Base-by-base conservation (phyloP, 2,329 filamentous ascomycete species). In the Rhexocercosporidium sp. region DNA sequence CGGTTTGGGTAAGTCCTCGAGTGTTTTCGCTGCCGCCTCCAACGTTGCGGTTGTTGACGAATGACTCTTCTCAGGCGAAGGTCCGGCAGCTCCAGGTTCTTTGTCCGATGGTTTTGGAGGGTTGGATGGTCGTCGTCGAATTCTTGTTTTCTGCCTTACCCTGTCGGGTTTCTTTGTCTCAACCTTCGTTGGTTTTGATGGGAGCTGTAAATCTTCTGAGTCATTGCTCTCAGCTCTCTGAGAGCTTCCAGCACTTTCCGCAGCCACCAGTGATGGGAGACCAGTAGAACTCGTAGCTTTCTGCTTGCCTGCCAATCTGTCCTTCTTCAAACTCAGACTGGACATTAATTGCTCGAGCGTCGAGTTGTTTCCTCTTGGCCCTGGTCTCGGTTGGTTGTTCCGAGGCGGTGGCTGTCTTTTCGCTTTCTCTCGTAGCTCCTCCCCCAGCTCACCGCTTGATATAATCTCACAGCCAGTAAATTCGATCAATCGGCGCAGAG, bases 391-490 rank as follows among this genome's bases (percentile, higher is more conserved):
- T 39, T 68, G 66, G 62, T 47, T 68, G 62, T 62, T 67, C 46
- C 66, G 65, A 59, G 68, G 65, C 31, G 66, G 39, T 66, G 70
- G 61, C 29, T 65, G 65, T 29, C 59, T 51, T 64, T 54, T 66
- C 51, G 61, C 62, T 66, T 74, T 72, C 69, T 71, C 68, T 61
- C 71, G 64, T 41, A 74, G 44, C 25, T 74, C 67, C 22, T 69
- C 54, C 49, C 75, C 72, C 16, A 77, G 67, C 25, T 75, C 74
- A 37, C 64, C 57, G 57, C 75, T 76, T 20, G 31, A 76, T 34
- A 75, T 72, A 64, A 76, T 68, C 68, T 76, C 73, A 67, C 77
- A 75, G 29, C 76, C 75, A 64, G 77, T 77, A 65, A 72, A 74
- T 66, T 76, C 67, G 31, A 66, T 68, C 62, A 77, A 60, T 69